Conservation (phyloP, 306 rosid species). For the Lupinus albus region DNA sequence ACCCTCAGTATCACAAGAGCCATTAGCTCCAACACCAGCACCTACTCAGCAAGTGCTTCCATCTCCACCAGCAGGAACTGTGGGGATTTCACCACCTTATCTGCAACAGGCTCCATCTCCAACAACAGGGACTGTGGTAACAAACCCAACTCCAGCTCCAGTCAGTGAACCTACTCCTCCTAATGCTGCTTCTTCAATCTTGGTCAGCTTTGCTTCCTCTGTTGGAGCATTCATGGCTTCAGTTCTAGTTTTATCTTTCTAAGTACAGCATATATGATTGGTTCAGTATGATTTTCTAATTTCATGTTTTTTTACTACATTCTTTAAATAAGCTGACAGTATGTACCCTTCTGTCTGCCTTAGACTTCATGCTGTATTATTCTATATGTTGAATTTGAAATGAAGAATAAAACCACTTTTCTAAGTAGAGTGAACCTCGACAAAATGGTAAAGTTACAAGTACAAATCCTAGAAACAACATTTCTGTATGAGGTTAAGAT, state of each 20-base stretch:
- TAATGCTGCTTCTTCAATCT: conserved; percentile 57
- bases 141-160: conserved; percentile 57
- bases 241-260: conserved; percentile 49
- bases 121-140: conserved; percentile 40
- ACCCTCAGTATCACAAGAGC: neutral
- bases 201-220: conserved; percentile 52
- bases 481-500: no score
- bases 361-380: conserved; percentile 30
- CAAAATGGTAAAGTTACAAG: no score
- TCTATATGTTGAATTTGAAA: conserved; percentile 35
- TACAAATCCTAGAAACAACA: no score
- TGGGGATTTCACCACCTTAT: conserved; percentile 41
- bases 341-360: conserved; percentile 41
- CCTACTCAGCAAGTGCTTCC: conserved; percentile 29
- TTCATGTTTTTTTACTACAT: neutral
- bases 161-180: conserved; percentile 56
- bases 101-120: conserved; percentile 47
- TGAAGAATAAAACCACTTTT: conserved; percentile 43
- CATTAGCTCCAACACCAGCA: conserved; percentile 38
- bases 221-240: conserved; percentile 73
- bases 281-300: conserved; percentile 6
- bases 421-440: no score
- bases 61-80: conserved; percentile 24
- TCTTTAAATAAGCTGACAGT: conserved; percentile 36
- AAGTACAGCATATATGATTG: conserved; percentile 33